Conservation (phyloP, 495 filamentous ascomycete species). For the Aspergillus kassunensis region DNA sequence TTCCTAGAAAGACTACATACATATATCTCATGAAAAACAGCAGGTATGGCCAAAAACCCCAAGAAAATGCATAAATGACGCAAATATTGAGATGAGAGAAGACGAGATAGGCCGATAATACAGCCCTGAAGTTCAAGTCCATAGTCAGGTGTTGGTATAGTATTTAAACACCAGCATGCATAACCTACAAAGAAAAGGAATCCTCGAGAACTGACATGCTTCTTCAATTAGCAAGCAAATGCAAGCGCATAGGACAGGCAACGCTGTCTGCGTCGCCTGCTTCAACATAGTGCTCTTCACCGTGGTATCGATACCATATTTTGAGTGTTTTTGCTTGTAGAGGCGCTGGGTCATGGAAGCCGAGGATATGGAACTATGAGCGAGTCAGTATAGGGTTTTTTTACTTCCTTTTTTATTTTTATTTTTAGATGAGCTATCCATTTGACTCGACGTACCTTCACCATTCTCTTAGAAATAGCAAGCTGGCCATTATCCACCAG, state of each 20-base stretch:
- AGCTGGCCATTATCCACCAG: constrained; percentile 47
- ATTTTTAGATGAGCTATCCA: neutral
- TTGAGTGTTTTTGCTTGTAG: constrained; percentile 47
- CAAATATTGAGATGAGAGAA: too few relatives aligned
- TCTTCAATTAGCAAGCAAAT: constrained; percentile 21
- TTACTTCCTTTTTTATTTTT: too few relatives aligned
- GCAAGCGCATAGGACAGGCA: constrained; percentile 36
- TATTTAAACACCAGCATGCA: neutral
- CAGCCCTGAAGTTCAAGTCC: too few relatives aligned
- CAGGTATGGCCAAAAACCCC: too few relatives aligned
- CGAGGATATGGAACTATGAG: constrained; percentile 46
- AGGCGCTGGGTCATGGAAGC: constrained; percentile 57
- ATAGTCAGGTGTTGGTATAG: too few relatives aligned
- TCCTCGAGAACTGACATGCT: too few relatives aligned
- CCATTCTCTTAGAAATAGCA: constrained; percentile 36
- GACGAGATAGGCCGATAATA: too few relatives aligned
- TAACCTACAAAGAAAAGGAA: neutral
- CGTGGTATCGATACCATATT: constrained; percentile 51
- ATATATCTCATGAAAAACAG: too few relatives aligned
- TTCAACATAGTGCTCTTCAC: constrained; percentile 41
- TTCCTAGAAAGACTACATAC: too few relatives aligned
- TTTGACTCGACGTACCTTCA: constrained; percentile 32
- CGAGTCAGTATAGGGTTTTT: constrained; percentile 16
- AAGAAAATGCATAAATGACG: too few relatives aligned
- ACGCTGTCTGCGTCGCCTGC: constrained; percentile 43